Conservation (phyloP, 768 basidiomycete genomes). For the Suillus plorans region DNA sequence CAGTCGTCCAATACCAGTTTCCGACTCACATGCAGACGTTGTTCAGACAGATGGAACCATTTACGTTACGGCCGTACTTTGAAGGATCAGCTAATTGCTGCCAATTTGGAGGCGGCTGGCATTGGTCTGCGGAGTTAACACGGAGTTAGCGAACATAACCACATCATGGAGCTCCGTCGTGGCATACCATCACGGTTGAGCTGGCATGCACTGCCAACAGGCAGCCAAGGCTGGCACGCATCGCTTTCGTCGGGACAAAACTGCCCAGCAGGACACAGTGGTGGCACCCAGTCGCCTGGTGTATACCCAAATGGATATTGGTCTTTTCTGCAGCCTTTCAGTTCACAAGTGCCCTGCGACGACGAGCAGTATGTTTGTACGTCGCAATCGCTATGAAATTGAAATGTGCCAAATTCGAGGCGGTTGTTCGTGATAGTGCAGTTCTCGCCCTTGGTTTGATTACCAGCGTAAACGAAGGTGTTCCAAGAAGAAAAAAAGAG, state of each 20-base stretch:
- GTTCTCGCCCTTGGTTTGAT: slow-evolving; percentile 39
- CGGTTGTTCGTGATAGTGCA: slow-evolving; percentile 61
- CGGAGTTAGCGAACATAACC: slow-evolving; percentile 1
- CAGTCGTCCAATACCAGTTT: neutral
- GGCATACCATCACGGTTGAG: slow-evolving; percentile 79
- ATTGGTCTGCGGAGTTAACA: slow-evolving; percentile 60
- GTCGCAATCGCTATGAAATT: slow-evolving; percentile 79
- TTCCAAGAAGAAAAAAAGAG: slow-evolving; percentile 52
- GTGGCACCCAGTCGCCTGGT: slow-evolving; percentile 47
- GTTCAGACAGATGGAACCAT: slow-evolving; percentile 84
- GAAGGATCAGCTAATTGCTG: slow-evolving; percentile 60
- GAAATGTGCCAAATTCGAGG: slow-evolving; percentile 74
- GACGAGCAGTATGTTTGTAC: slow-evolving; percentile 63
- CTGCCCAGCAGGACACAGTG: slow-evolving; percentile 55
- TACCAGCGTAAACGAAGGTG: slow-evolving; percentile 46
- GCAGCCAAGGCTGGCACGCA: slow-evolving; percentile 57
- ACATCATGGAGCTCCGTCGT: neutral
- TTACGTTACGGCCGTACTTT: slow-evolving; percentile 69
- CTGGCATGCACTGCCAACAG: slow-evolving; percentile 72
- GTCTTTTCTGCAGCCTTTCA: slow-evolving; percentile 72
- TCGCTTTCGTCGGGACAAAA: slow-evolving; percentile 89
- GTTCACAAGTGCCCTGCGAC: slow-evolving; percentile 50
- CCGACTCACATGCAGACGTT: slow-evolving; percentile 73
- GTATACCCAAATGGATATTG: slow-evolving; percentile 74
- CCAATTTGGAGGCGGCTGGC: slow-evolving; percentile 66